phyloP scores from a whole-genome alignment of 208 protist genomes.

The Leishmania major region DNA sequence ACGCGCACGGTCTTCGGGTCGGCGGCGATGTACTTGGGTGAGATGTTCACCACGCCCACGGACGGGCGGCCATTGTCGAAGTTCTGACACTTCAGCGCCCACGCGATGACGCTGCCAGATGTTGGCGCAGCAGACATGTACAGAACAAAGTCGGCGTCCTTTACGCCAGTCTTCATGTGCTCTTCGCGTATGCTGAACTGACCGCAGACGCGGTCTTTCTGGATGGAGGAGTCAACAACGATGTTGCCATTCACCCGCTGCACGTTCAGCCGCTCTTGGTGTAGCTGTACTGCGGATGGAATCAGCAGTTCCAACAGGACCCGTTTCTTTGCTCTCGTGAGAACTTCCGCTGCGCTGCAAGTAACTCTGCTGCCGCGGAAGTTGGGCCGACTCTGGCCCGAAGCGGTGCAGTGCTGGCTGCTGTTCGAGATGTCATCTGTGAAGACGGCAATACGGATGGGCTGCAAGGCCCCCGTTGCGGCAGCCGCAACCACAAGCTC shows the following conservation, averaged over 20 bases:
- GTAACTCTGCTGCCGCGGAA: constrained; percentile 16
- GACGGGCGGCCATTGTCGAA: constrained; percentile 22
- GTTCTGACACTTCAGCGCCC: constrained; percentile 43
- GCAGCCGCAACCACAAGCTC: neutral
- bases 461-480: constrained; percentile 21
- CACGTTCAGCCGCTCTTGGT: constrained; percentile 58
- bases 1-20: constrained; percentile 16
- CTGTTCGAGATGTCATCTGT: constrained; percentile 38
- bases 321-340: constrained; percentile 37
- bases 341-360: constrained; percentile 34
- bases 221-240: constrained; percentile 1
- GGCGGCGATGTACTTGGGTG: constrained; percentile 31
- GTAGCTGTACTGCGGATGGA: constrained; percentile 44
- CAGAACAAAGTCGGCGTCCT: constrained; percentile 53
- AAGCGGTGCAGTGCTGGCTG: constrained; percentile 38
- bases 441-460: constrained; percentile 61
- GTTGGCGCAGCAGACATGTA: constrained; percentile 53
- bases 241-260: constrained; percentile 15
- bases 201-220: constrained; percentile 18
- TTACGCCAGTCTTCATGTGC: constrained; percentile 42
- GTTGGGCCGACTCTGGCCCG: constrained; percentile 16
- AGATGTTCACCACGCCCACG: constrained; percentile 51
- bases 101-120: constrained; percentile 20
- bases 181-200: constrained; percentile 43
- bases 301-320: constrained; percentile 35